phyloP scores from a whole-genome alignment of 2,329 filamentous ascomycete species.

The Paradendryphiella salina region DNA sequence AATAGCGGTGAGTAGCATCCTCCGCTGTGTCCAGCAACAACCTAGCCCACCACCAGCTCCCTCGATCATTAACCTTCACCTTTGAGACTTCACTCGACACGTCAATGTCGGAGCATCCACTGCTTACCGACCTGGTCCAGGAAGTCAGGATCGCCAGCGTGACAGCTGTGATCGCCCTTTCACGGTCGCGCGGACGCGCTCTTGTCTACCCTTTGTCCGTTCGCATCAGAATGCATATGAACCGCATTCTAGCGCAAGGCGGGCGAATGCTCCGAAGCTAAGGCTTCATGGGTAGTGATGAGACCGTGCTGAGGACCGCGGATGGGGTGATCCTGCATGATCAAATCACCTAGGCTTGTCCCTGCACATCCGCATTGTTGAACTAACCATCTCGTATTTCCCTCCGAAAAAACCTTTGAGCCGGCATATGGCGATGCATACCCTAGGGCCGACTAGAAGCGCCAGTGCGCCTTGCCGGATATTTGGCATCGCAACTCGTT shows the following conservation, averaged over 20 bases:
- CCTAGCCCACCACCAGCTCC: not conserved
- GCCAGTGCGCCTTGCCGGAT: constrained; percentile 8
- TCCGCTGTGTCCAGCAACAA: constrained; percentile 1
- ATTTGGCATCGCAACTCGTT: constrained; percentile 3
- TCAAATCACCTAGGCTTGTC: not conserved
- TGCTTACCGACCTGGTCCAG: constrained; percentile 9
- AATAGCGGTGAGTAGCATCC: constrained; percentile 13
- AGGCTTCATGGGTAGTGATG: constrained; percentile 4
- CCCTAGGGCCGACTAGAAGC: constrained; percentile 10
- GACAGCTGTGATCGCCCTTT: constrained; percentile 30
- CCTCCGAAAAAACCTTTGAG: constrained; percentile 7
- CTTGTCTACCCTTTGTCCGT: constrained; percentile 14
- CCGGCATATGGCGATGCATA: constrained; percentile 1
- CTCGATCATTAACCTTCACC: constrained; percentile 6
- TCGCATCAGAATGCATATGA: constrained; percentile 11
- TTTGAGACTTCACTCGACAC: constrained; percentile 18
- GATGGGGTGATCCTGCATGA: constrained; percentile 10
- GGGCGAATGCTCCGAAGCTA: constrained; percentile 10
- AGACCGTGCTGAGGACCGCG: constrained; percentile 6
- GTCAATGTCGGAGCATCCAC: constrained; percentile 22
- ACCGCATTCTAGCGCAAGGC: constrained; percentile 14
- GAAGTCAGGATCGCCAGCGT: constrained; percentile 15
- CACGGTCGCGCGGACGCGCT: constrained; percentile 7
- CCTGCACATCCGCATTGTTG: constrained; percentile 9
- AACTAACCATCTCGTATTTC: constrained; percentile 5